Base-by-base conservation (phyloP, 352 stramenopile genomes). In the Phytopythium chamaehyphon region DNA sequence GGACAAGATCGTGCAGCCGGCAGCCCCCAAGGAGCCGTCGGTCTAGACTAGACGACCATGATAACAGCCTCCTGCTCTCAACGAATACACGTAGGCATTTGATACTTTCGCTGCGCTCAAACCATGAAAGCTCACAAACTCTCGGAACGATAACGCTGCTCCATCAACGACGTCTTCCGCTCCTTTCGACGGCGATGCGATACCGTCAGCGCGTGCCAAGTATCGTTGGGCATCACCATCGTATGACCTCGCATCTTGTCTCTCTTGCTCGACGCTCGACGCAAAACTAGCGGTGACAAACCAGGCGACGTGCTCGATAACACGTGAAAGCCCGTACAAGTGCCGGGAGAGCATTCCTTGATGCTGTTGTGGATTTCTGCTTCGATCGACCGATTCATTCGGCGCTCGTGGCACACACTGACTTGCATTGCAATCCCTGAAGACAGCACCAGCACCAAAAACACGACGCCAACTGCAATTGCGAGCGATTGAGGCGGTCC, bases 1-100 rank as follows among this genome's bases (percentile, higher is more conserved):
- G 58, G 81, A 91, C 70, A 76, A 84, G 62, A 85, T 91, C 37
- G 59, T 70, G 49, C 53, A 85, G 38, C 59, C 78, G 18, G 64
- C 73, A 8, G 47, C 69, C 19, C 70, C 78, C n/a, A 61, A 66
- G 38, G 69, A 67, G 10, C 31, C 60, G 16, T 59, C 53, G n/a
- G 23, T 46, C 37, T 46, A 55, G 22, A 15, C 45, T 28, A 31
- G n/a, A n/a, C n/a, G n/a, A n/a, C n/a, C n/a, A n/a, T n/a, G n/a
- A n/a, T n/a, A n/a, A 10, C 5, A 33, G 28, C 28, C 28, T 33
- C 28, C 28, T 33, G 58, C 59, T 69, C 49, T 74, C 69, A 60
- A 42, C 38, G 19, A 40, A 33, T 39, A 33, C 28, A 33, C 28
- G 28, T 33, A 33, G 28, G 28, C 28, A 33, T 33, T 33, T 33